Base-by-base conservation (phyloP, 1,284 basidiomycete genomes). In the Fomitopsis pinicola region DNA sequence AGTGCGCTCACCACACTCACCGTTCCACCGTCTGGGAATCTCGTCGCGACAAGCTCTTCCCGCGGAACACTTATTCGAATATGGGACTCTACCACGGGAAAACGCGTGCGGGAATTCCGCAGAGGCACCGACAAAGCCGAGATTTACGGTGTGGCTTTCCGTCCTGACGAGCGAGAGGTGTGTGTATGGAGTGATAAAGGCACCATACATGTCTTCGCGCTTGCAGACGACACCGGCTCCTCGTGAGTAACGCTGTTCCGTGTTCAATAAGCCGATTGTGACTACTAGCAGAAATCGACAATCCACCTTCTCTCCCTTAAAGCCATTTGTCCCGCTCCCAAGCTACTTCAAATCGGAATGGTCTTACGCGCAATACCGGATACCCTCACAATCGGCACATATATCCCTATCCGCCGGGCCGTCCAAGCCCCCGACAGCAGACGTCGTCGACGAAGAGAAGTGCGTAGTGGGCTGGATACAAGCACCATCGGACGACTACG, bases 121-220 rank as follows among this genome's bases (percentile, higher is more conserved):
- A 82, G 95, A 72, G 95, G 95, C 4, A 86, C 91, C 17, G 96
- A 98, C 73, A 88, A 91, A 66, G 95, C 95, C 19, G 89, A 92
- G 69, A 96, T 98, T 59, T 97, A 95, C 77, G 94, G 94, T 1
- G 87, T 95, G 22, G 86, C 86, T 58, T 91, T 89, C 73, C 81
- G 88, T 63, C 88, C 86, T 8, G 92, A 91, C 68, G 91, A 92
- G 73, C 82, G 80, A 59, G 90, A 94, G 67, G 76, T 96, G 1
- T 92, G 91, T 67, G 92, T 92, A 9, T 94, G 94, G 91, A 97
- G 94, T 72, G 96, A 98, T 75, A 98, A 98, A 77, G 95, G 96
- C 42, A 98, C 96, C 0, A 86, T 98, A 4, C 95, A 98, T 72
- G 81, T 97, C 26, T 95, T 95, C 73, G 86, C 89, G 38, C 82